Evolutionary conservation across 2,329 filamentous ascomycete genomes (phyloP), one percentile per base, ranked within the genome.

Genomic region (Helminthosporium solani): DNA sequence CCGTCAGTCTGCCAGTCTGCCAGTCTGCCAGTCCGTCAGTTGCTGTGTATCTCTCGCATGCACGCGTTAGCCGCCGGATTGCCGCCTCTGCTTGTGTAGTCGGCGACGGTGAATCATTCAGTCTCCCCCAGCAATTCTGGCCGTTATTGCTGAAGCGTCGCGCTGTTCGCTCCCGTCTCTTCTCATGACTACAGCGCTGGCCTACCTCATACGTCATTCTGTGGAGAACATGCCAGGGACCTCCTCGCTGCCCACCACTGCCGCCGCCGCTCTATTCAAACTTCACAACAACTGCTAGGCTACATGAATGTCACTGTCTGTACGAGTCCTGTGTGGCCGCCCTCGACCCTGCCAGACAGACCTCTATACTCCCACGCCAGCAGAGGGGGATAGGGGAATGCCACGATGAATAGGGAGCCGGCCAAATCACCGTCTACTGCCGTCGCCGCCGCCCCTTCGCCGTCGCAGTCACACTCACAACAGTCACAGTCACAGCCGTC

Each of bases 351-450:
- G 51, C 40, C 49, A 46, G 41, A 28, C 46, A 39, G 50, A 49
- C 46, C 43, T 50, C 53, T 52, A 53, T 54, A 51, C 50, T 45
- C 53, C 45, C 50, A 25, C 31, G 49, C 56, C 46, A 40, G 44
- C 47, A 52, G 50, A 54, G 47, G 51, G 49, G 25, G 52, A 54
- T 42, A 46, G 54, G 57, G 60, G 56, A 56, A 58, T 62, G 60
- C 58, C 46, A 63, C 49, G 50, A 66, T 66, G 63, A 60, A 56
- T 42, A 53, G 53, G 54, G 46, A 49, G 40, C 58, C 59, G 42
- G 58, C 60, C 40, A 52, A 53, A 35, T 62, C 62, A 47, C 53
- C 50, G 53, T 46, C 38, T 42, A 45, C 39, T 42, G 42, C 40
- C 39, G 40, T 45, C 21, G 37, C 39, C 39, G 41, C 54, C 44